A percentile compares a stretch with the other conserved stretches of the same genome.
Conservation (phyloP, 2,329 filamentous ascomycete genomes). For the Tolypocladium inflatum region DNA sequence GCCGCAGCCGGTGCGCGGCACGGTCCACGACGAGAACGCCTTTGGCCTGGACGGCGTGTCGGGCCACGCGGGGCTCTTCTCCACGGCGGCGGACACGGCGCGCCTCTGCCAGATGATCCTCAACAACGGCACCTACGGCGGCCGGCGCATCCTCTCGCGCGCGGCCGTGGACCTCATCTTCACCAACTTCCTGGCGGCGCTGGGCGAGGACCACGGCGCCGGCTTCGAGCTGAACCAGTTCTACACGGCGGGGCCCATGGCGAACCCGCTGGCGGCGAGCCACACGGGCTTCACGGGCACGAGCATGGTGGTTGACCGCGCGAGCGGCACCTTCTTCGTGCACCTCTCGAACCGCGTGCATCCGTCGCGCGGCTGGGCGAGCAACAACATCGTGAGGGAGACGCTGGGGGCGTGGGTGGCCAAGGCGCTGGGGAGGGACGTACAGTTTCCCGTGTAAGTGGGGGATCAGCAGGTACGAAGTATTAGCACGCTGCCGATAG, state of each 20-base stretch:
- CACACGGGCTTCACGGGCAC: slow-evolving; percentile 2
- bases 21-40: too few relatives aligned
- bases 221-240: slow-evolving; percentile 7
- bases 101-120: slow-evolving; percentile 24
- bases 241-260: slow-evolving; percentile 14
- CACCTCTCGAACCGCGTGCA: too few relatives aligned
- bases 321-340: too few relatives aligned
- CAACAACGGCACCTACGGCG: slow-evolving; percentile 24
- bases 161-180: slow-evolving; percentile 21
- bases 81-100: too few relatives aligned
- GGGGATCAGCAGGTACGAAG: too few relatives aligned
- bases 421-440: slow-evolving; percentile 6
- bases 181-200: slow-evolving; percentile 19
- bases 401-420: slow-evolving; percentile 9
- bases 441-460: slow-evolving; percentile 5
- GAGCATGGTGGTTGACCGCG: too few relatives aligned
- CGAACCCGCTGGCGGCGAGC: slow-evolving; percentile 11
- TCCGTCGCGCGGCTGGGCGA: slow-evolving; percentile 13
- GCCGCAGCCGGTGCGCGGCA: too few relatives aligned
- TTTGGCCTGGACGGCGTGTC: too few relatives aligned
- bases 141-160: slow-evolving; percentile 14
- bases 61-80: too few relatives aligned
- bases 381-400: slow-evolving; percentile 16
- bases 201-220: slow-evolving; percentile 10
- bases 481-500: not conserved